Base-by-base conservation (phyloP, 169 alveolate genomes). In the Toxoplasma gondii region DNA sequence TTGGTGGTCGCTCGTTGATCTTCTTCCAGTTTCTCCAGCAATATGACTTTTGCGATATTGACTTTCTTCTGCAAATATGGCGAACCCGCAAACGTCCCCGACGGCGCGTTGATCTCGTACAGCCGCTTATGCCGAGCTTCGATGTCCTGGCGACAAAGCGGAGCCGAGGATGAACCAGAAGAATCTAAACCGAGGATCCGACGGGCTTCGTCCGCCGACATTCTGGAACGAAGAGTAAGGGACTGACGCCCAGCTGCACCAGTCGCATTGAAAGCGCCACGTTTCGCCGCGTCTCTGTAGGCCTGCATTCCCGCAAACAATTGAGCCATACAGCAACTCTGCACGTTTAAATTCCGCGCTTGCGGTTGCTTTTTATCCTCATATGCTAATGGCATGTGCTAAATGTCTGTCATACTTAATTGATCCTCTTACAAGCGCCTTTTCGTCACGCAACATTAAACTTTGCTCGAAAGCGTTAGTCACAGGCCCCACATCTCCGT, bases 41-140 rank as follows among this genome's bases (percentile, higher is more conserved):
- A 58, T 12, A 90, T 74, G 36, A 43, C 69, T 53, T 70, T 78
- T 31, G 93, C 93, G n/a, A 90, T 82, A 29, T 78, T 74, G n/a
- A 90, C 93, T n/a, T 45, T 67, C 74, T 90, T 90, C 74, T 90
- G 93, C 88, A 90, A 69, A 43, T 90, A 90, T 31, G 93, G 93
- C 10, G 93, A 90, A 44, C 93, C 93, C 17, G 93, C 93, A 39
- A 90, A 90, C 10, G 45, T 39, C 45, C 69, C 93, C 34, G 93
- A 90, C 9, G 93, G 93, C 5, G 93, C 93, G 69, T 90, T 90
- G 69, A 90, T 90, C 74, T 90, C 87, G 82, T 58, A 70, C 36
- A 90, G 74, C 24, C 93, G 87, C 69, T 70, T 70, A 44, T 69
- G 82, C 24, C 88, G 86, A 16, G 87, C 70, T n/a, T 58, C 34